phyloP scores from a whole-genome alignment of 257 asterid species.

The Fraxinus cuspidata region DNA sequence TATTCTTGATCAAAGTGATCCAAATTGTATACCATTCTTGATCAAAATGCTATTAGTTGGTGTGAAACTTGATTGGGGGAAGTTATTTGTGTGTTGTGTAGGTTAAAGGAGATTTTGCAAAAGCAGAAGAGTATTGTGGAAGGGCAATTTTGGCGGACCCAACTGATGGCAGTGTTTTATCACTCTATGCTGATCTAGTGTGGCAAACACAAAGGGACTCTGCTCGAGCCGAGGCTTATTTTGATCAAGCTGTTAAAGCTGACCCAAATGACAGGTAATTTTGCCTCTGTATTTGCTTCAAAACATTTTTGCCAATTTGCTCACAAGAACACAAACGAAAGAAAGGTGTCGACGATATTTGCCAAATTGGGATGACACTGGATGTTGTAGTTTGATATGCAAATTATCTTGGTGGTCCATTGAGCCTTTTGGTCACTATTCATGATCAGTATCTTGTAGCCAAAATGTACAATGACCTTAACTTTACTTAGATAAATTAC shows the following conservation, averaged over 20 bases:
- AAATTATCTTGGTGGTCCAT: constrained; percentile 24
- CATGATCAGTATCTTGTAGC: no score
- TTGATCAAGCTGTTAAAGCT: constrained; percentile 77
- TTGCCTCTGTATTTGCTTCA: not conserved
- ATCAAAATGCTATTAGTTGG: no score
- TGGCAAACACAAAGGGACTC: constrained; percentile 78
- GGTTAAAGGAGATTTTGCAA: constrained; percentile 69
- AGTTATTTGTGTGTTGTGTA: constrained; percentile 25
- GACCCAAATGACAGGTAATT: constrained; percentile 77
- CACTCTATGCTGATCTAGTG: constrained; percentile 82
- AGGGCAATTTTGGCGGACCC: constrained; percentile 79
- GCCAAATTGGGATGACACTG: not conserved
- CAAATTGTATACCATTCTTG: no score
- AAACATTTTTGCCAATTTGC: no score
- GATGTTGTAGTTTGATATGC: constrained; percentile 14
- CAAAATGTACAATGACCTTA: no score
- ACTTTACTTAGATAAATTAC: no score
- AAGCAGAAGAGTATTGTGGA: constrained; percentile 84
- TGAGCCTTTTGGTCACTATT: not conserved
- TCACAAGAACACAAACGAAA: not conserved
- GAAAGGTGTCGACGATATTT: no score
- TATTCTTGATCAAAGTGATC: no score
- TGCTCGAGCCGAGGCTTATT: constrained; percentile 63
- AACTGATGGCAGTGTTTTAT: constrained; percentile 63
- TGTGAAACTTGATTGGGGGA: not conserved